A percentile compares a stretch with the other conserved stretches of the same genome.
Evolutionary conservation across 2,329 filamentous ascomycete species (phyloP).

Genomic region (Akanthomyces uredinophilus): DNA sequence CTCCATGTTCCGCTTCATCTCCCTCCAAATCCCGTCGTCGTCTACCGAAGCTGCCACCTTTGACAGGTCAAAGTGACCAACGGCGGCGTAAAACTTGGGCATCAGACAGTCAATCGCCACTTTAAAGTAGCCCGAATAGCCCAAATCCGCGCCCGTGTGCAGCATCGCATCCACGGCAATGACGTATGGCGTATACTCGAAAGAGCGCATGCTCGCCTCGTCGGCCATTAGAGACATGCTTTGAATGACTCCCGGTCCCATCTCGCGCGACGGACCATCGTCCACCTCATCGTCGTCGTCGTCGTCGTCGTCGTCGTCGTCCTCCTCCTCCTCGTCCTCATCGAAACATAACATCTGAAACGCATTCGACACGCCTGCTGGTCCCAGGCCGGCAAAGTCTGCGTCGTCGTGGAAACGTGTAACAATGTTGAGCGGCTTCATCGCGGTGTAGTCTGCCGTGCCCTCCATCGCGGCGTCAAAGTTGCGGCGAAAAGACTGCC

Average conservation of each 20-base stretch:
- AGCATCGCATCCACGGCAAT: conserved; percentile 8
- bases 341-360: conserved; percentile 4
- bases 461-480: neutral
- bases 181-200: neutral
- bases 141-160: neutral
- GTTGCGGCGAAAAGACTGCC: neutral
- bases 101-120: neutral
- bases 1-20: neutral
- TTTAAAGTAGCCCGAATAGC: neutral
- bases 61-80: neutral
- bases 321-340: neutral
- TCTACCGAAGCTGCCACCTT: conserved; percentile 1
- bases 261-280: neutral
- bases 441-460: neutral
- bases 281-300: neutral
- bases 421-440: neutral
- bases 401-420: neutral
- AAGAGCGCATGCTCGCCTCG: neutral
- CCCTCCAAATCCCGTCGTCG: conserved; percentile 1
- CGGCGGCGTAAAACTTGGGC: neutral
- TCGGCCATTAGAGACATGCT: conserved; percentile 2
- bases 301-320: neutral
- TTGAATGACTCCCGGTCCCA: neutral
- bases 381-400: neutral
- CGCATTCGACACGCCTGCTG: neutral